Evolutionary conservation across 768 basidiomycete genomes (phyloP), one percentile per base, ranked within the genome.

Genomic region (Xerocomus brunneocitrinus): DNA sequence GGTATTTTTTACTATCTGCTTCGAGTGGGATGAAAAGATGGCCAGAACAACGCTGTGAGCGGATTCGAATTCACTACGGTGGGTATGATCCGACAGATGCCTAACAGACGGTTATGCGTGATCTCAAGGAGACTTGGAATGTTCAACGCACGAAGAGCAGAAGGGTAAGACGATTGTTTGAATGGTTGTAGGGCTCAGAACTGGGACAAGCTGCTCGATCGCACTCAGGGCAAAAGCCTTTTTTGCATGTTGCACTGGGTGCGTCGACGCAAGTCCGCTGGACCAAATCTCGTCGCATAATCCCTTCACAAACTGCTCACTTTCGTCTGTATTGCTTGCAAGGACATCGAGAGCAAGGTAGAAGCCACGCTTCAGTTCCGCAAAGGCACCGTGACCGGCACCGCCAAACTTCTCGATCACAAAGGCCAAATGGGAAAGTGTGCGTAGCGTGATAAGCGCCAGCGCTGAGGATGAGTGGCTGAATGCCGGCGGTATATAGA

Each of bases 31-130:
- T 9, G 86, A 79, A 62, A 91, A 85, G 38, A 91, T 74, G 4
- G 91, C 78, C 13, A 95, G 73, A 34, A 94, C 71, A 27, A 89
- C 88, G 8, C 91, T 93, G 65, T 94, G 92, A 1, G 91, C 83
- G 0, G 89, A 87, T 66, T 95, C 91, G 60, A 83, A 94, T n/a
- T 82, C 82, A 58, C 92, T 87, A 32, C 87, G 82, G 58, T 89
- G 75, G 13, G 51, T 52, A 2, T 82, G 59, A 52, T 84, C 77
- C 49, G 73, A 76, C 28, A 91, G 74, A 63, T 86, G 79, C 16
- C 89, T 91, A 59, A 31, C 47, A 39, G 43, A 41, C 27, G 22
- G 34, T 43, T 31, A 36, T 51, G 28, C 46, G 32, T 31, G 28
- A 30, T 22, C 35, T 9, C 14, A 3, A 31, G 16, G 28, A 40